A percentile compares a stretch with the other conserved stretches of the same genome.
These are phyloP conservation scores for Turritis glabra DNA, from an alignment of 345 rosid species.

Conservation along the genomic window DNA sequence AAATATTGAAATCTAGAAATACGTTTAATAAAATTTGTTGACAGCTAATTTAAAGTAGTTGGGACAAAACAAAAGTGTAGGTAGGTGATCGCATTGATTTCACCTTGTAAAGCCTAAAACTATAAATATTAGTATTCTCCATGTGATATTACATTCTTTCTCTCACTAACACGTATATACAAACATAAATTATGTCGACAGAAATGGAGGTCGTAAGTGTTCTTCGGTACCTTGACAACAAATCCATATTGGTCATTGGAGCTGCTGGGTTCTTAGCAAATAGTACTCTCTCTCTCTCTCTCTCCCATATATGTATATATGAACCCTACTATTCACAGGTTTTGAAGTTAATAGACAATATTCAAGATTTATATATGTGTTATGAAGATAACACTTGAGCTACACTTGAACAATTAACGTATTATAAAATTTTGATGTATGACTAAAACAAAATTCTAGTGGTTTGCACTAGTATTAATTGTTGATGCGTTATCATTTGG, in stretches of 20 bases:
- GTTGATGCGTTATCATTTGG: not conserved
- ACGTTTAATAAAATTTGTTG: not conserved
- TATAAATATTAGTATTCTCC: conserved; percentile 17
- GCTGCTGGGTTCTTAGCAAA: conserved; percentile 44
- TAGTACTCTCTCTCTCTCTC: conserved; percentile 14
- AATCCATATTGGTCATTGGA: conserved; percentile 37
- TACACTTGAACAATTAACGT: not conserved
- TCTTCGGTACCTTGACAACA: conserved; percentile 40
- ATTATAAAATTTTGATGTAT: not conserved
- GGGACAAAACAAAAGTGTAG: not conserved
- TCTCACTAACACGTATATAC: conserved; percentile 12
- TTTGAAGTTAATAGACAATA: not conserved
- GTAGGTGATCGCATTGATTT: conserved; percentile 28
- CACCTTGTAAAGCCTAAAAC: conserved; percentile 5
- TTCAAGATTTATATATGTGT: not conserved
- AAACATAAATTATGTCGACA: conserved; percentile 21
- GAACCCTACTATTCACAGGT: not conserved
- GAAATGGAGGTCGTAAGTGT: conserved; percentile 31
- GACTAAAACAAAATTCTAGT: not conserved
- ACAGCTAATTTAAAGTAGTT: conserved; percentile 31
- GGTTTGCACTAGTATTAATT: not conserved
- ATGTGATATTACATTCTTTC: not conserved
- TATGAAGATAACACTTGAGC: no score
- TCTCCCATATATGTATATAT: not conserved
- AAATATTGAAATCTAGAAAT: not conserved